A percentile compares a stretch with the other conserved stretches of the same genome.
Evolutionary conservation across 495 filamentous ascomycete species (phyloP).

Genomic region (Tuber calosporum): DNA sequence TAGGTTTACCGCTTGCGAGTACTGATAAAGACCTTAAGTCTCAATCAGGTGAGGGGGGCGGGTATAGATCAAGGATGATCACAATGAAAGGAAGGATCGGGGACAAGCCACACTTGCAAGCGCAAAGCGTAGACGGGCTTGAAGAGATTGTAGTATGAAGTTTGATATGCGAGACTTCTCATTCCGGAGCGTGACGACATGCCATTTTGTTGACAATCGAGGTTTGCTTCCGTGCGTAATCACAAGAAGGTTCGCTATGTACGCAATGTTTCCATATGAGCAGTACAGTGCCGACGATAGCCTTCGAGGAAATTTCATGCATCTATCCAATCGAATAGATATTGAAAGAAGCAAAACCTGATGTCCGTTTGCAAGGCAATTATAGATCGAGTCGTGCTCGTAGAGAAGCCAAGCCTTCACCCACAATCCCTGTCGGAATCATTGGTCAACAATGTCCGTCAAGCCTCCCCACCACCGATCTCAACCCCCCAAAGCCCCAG

Average conservation of each 20-base stretch:
- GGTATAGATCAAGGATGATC: slow-evolving; percentile 35
- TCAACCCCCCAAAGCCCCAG: slow-evolving; percentile 33
- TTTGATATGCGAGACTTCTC: slow-evolving; percentile 27
- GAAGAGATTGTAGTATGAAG: slow-evolving; percentile 47
- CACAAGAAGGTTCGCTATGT: slow-evolving; percentile 40
- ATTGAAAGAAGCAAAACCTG: slow-evolving; percentile 31
- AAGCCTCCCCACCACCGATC: slow-evolving; percentile 27
- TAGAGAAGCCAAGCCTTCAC: slow-evolving; percentile 30
- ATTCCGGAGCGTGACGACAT: slow-evolving; percentile 40
- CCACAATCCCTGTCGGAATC: slow-evolving; percentile 32
- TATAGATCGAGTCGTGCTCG: slow-evolving; percentile 31
- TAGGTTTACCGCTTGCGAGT: slow-evolving; percentile 24
- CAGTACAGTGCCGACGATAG: slow-evolving; percentile 40
- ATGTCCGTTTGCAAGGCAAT: slow-evolving; percentile 38
- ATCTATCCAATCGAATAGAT: slow-evolving; percentile 3
- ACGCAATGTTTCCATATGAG: slow-evolving; percentile 31
- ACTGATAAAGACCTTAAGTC: slow-evolving; percentile 25
- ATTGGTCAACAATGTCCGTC: slow-evolving; percentile 31
- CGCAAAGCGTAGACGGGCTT: slow-evolving; percentile 20
- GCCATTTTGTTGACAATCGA: slow-evolving; percentile 31
- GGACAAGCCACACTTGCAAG: slow-evolving; percentile 14
- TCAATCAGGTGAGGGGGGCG: slow-evolving; percentile 37
- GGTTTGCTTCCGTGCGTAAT: slow-evolving; percentile 40
- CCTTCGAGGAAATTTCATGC: slow-evolving; percentile 28
- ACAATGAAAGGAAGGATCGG: slow-evolving; percentile 23